These are phyloP conservation scores for Plectosphaerella cucumerina DNA, from an alignment of 2,329 filamentous ascomycete genomes.

Conservation along the genomic window DNA sequence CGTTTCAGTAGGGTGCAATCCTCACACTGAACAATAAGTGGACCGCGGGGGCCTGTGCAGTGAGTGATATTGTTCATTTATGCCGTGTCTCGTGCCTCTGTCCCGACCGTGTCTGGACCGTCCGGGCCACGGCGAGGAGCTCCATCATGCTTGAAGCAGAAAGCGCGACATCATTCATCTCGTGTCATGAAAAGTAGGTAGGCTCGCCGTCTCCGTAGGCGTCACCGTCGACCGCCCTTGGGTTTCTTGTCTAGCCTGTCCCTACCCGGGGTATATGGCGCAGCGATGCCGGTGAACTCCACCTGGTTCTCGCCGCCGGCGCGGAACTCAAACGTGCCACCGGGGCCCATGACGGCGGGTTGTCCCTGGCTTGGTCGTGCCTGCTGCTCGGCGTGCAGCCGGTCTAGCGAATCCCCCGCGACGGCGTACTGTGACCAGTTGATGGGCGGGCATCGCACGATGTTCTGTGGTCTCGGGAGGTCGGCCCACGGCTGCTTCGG, in stretches of 20 bases:
- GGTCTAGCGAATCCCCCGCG: constrained; percentile 80
- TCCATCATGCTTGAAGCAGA: too few species aligned
- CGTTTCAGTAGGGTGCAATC: too few species aligned
- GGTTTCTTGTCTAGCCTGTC: constrained; percentile 41
- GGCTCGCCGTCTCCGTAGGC: too few species aligned
- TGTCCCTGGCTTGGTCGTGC: constrained; percentile 55
- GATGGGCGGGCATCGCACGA: constrained; percentile 82
- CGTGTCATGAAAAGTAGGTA: too few species aligned
- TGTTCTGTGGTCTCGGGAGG: constrained; percentile 73
- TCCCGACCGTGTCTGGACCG: too few species aligned
- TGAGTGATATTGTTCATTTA: too few species aligned
- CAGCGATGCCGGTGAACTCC: constrained; percentile 46
- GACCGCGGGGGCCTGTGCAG: too few species aligned
- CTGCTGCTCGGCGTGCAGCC: constrained; percentile 76
- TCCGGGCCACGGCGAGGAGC: too few species aligned
- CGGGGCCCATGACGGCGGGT: constrained; percentile 38
- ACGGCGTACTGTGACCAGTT: constrained; percentile 95
- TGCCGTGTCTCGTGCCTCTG: too few species aligned
- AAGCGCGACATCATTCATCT: too few species aligned
- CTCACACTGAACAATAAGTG: too few species aligned
- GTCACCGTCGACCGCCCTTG: not conserved
- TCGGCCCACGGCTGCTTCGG: constrained; percentile 44
- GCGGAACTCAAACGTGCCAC: constrained; percentile 48
- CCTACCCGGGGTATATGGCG: constrained; percentile 50
- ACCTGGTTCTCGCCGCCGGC: constrained; percentile 36